phyloP scores from a whole-genome alignment of 1,284 basidiomycete genomes.

The Ceraceosorus bombacis region DNA sequence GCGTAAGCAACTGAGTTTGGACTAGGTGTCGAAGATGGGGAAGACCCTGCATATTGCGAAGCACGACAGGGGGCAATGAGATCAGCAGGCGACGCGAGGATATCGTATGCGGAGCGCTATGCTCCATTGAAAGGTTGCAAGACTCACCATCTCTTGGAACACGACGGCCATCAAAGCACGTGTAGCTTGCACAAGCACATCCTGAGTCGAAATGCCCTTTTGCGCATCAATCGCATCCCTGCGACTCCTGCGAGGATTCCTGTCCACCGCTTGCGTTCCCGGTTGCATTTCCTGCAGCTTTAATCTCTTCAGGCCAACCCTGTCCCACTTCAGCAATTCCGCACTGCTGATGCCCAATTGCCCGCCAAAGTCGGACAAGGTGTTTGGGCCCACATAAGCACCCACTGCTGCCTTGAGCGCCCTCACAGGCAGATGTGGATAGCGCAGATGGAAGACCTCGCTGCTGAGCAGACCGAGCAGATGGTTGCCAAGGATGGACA shows the following conservation, averaged over 20 bases:
- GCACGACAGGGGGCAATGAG: neutral
- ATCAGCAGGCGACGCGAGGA: slow-evolving; percentile 8
- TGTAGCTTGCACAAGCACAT: slow-evolving; percentile 49
- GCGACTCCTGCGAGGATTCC: too few relatives aligned
- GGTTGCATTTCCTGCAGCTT: too few relatives aligned
- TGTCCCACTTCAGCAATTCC: slow-evolving; percentile 44
- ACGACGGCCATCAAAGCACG: slow-evolving; percentile 54
- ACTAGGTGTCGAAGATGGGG: slow-evolving; percentile 26
- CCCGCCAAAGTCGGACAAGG: slow-evolving; percentile 72
- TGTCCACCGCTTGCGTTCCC: too few relatives aligned
- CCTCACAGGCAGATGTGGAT: slow-evolving; percentile 82
- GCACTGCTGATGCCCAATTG: slow-evolving; percentile 49
- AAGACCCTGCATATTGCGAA: slow-evolving; percentile 7
- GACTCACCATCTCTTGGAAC: slow-evolving; percentile 54
- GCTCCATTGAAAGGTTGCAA: neutral
- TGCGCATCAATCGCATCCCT: too few relatives aligned
- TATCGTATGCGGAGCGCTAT: neutral
- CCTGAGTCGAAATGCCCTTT: slow-evolving; percentile 23
- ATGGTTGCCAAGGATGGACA: slow-evolving; percentile 75
- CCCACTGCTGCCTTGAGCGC: slow-evolving; percentile 83
- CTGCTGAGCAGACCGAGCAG: slow-evolving; percentile 83
- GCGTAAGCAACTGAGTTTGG: slow-evolving; percentile 26
- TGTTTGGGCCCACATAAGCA: slow-evolving; percentile 76
- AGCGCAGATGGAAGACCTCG: slow-evolving; percentile 73
- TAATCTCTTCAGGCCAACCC: neutral